A percentile compares a stretch with the other conserved stretches of the same genome.
Conservation (phyloP, 176 grass and related monocot genomes). For the sorghum (Sorghum bicolor) region Sorghum_bicolor_NCBIv3 NC_012874.2:445501-446000, state of each 20-base stretch:
- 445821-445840: neutral
- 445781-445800: slow-evolving; percentile 2
- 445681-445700: too few relatives aligned
- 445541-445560: too few relatives aligned
- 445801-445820: neutral
- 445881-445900: neutral
- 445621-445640: too few relatives aligned
- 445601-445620: too few relatives aligned
- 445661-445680: too few relatives aligned
- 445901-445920: neutral
- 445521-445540: neutral
- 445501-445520: neutral
- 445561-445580: too few relatives aligned
- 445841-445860: neutral
- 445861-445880: neutral
- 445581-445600: too few relatives aligned
- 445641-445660: accelerated
- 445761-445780: neutral
- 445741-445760: neutral
- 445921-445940: neutral
- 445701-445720: neutral
- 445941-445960: neutral
- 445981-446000: neutral
- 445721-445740: neutral
- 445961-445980: neutral